A percentile compares a stretch with the other conserved stretches of the same genome.
Conservation (phyloP, 495 filamentous ascomycete species). For the Trichoderma orchidacearum region DNA sequence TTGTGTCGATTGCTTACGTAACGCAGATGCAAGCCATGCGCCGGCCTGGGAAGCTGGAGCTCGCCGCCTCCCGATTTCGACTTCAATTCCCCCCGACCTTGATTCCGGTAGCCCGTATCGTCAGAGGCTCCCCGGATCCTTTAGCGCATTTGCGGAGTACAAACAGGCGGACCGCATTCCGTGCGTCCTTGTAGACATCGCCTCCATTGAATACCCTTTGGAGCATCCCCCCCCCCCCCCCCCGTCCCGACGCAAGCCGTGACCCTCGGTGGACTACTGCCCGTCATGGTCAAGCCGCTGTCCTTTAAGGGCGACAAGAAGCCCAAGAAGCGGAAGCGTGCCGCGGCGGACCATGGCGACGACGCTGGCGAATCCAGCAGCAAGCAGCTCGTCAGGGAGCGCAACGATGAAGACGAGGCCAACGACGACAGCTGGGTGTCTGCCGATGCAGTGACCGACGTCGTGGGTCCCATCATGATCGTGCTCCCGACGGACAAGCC, state of each 20-base stretch:
- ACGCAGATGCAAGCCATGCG: neutral
- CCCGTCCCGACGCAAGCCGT: neutral
- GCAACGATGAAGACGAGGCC: constrained; percentile 26
- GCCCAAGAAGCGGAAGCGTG: constrained; percentile 76
- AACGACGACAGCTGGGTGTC: constrained; percentile 85
- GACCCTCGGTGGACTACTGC: neutral
- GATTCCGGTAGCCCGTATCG: neutral
- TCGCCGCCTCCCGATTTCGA: neutral
- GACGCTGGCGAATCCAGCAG: constrained; percentile 27
- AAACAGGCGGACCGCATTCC: too few species aligned
- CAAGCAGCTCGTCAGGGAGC: constrained; percentile 13
- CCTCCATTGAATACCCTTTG: too few species aligned
- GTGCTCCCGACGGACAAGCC: constrained; percentile 56
- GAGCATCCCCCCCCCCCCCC: too few species aligned
- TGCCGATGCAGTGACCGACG: constrained; percentile 58
- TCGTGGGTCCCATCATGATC: constrained; percentile 74
- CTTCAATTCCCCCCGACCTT: neutral
- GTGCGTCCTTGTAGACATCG: too few species aligned
- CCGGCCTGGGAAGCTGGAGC: neutral
- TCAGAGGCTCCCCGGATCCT: too few species aligned
- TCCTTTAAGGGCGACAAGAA: constrained; percentile 96
- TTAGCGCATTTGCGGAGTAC: too few species aligned
- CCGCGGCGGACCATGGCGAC: constrained; percentile 25
- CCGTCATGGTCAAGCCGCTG: constrained; percentile 70
- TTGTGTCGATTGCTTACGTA: constrained; percentile 1